Conservation (phyloP, 1,284 basidiomycete genomes). For the Leucoagaricus sp. region DNA sequence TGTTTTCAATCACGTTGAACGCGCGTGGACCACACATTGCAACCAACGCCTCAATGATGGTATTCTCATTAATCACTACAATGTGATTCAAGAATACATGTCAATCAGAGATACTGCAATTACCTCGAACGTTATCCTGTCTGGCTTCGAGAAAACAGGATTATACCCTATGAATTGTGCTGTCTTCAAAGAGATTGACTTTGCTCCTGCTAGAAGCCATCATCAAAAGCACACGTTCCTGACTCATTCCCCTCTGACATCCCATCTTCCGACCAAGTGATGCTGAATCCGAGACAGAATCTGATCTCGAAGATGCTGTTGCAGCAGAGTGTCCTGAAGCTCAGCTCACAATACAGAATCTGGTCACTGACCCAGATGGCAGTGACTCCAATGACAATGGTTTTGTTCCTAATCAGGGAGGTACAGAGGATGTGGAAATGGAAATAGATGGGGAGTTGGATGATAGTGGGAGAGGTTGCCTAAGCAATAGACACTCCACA, state of each 20-base stretch:
- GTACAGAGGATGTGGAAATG: too few relatives aligned
- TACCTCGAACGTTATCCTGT: constrained; percentile 17
- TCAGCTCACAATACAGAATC: too few relatives aligned
- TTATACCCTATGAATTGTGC: constrained; percentile 24
- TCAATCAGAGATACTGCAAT: constrained; percentile 4
- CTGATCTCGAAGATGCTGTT: not conserved
- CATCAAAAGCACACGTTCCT: constrained; percentile 18
- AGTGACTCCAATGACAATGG: too few relatives aligned
- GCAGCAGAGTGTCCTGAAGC: too few relatives aligned
- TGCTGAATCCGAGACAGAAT: not conserved
- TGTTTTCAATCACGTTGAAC: constrained; percentile 18
- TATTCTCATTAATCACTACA: constrained; percentile 22
- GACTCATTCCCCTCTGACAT: constrained; percentile 17
- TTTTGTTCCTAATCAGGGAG: too few relatives aligned
- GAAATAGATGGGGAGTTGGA: too few relatives aligned
- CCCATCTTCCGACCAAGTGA: constrained; percentile 18
- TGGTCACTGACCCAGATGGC: too few relatives aligned
- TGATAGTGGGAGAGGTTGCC: too few relatives aligned
- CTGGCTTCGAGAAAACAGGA: constrained; percentile 23
- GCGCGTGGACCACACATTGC: constrained; percentile 16
- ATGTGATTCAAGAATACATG: constrained; percentile 20
- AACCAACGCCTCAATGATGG: constrained; percentile 7
- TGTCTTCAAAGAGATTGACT: constrained; percentile 22
- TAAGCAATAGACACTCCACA: too few relatives aligned
- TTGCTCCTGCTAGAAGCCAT: constrained; percentile 20